phyloP scores from a whole-genome alignment of 495 filamentous ascomycete genomes.

The Penicillium maclennaniae region DNA sequence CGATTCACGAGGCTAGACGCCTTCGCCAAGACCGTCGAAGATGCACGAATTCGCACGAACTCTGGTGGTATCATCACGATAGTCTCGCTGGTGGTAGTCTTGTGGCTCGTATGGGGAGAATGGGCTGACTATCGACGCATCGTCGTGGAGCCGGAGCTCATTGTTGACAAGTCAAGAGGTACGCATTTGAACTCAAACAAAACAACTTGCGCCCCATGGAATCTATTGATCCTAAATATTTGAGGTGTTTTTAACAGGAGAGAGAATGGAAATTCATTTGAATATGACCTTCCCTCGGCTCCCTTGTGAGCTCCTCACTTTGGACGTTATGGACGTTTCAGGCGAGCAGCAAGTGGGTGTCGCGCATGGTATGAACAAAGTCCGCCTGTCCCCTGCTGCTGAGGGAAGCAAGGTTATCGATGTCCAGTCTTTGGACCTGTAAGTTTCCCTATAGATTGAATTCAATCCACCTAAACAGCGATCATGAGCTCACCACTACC shows the following conservation, averaged over 20 bases:
- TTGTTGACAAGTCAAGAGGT: slow-evolving; percentile 97
- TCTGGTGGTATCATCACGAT: slow-evolving; percentile 95
- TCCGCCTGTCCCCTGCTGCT: slow-evolving; percentile 64
- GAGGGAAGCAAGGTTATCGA: slow-evolving; percentile 82
- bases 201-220: background rate
- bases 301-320: slow-evolving; percentile 90
- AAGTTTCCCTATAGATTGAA: slow-evolving; percentile 29
- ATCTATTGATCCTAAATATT: background rate
- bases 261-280: slow-evolving; percentile 98
- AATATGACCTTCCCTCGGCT: slow-evolving; percentile 95
- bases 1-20: slow-evolving; percentile 95
- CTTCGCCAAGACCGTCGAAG: slow-evolving; percentile 98
- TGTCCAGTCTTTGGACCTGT: slow-evolving; percentile 68
- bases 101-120: slow-evolving; percentile 91
- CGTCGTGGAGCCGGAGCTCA: slow-evolving; percentile 82
- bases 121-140: slow-evolving; percentile 89
- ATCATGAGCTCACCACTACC: background rate
- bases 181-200: slow-evolving; percentile 9
- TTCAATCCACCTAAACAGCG: background rate
- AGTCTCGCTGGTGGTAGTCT: slow-evolving; percentile 75
- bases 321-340: slow-evolving; percentile 98
- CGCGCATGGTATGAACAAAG: slow-evolving; percentile 85
- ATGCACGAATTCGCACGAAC: slow-evolving; percentile 95
- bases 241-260: slow-evolving; percentile 49
- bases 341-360: slow-evolving; percentile 94